Evolutionary conservation across 192 early-diverging fungal species (phyloP).

Genomic region (Gryganskiella cystojenkinii): DNA sequence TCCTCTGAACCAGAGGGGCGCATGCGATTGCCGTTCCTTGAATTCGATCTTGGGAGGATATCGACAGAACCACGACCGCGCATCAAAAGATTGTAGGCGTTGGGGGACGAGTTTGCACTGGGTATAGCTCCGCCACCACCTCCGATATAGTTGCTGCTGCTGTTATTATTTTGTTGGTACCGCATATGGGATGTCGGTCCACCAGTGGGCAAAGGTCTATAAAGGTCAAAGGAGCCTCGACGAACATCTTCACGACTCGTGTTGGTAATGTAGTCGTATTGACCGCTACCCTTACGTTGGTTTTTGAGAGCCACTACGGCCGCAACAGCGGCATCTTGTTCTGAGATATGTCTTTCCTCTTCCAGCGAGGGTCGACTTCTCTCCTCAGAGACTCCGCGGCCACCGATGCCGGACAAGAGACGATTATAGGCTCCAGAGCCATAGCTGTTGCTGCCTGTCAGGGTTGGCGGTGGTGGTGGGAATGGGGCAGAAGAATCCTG

Average conservation of each 20-base stretch:
- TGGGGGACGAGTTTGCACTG: slow-evolving; percentile 13
- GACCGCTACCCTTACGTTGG: slow-evolving; percentile 6
- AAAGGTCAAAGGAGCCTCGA: slow-evolving; percentile 27
- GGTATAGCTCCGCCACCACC: neutral
- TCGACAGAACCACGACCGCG: slow-evolving; percentile 42
- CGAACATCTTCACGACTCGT: slow-evolving; percentile 27
- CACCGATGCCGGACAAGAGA: slow-evolving; percentile 1
- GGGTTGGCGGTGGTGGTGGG: slow-evolving; percentile 7
- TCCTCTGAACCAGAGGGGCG: slow-evolving; percentile 17
- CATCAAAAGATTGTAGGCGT: slow-evolving; percentile 40
- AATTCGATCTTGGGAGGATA: slow-evolving; percentile 25
- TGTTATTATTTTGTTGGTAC: slow-evolving; percentile 17
- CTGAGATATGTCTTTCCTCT: slow-evolving; percentile 34
- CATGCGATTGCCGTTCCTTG: slow-evolving; percentile 22
- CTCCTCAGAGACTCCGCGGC: slow-evolving; percentile 12
- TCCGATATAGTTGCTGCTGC: neutral
- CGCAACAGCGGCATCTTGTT: slow-evolving; percentile 46
- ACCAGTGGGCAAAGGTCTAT: slow-evolving; percentile 8
- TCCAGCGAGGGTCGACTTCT: slow-evolving; percentile 26
- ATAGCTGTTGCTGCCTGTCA: neutral
- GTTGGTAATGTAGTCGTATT: slow-evolving; percentile 5
- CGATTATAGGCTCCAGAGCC: slow-evolving; percentile 25
- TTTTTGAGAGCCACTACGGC: slow-evolving; percentile 34
- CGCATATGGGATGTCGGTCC: neutral
- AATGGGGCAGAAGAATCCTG: slow-evolving; percentile 25